phyloP scores from a whole-genome alignment of 2,329 filamentous ascomycete species.

The Celoporthe dispersa region DNA sequence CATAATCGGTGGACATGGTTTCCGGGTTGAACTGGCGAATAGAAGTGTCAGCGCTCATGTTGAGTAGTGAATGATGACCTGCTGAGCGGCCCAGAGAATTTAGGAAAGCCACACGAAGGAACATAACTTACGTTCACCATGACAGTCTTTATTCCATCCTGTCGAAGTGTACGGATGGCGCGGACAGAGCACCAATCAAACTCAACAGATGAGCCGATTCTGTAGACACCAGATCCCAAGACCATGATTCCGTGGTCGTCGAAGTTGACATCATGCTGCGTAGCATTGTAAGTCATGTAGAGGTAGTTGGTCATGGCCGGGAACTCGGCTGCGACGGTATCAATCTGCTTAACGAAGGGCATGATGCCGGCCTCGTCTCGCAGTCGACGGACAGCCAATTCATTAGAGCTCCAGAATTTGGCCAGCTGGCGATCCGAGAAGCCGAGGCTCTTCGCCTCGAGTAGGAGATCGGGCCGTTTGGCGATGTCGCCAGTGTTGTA shows the following conservation, averaged over 20 bases:
- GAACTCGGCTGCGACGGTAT: conserved; percentile 97
- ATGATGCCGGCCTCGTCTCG: conserved; percentile 85
- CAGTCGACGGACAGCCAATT: conserved; percentile 82
- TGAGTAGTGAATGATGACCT: background rate
- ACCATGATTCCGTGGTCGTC: conserved; percentile 95
- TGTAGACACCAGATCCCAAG: conserved; percentile 91
- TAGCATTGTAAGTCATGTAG: conserved; percentile 93
- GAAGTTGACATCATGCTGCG: conserved; percentile 81
- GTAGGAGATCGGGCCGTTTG: conserved; percentile 67
- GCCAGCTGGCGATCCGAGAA: conserved; percentile 94
- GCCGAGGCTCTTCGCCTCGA: conserved; percentile 88
- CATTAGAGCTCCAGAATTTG: conserved; percentile 92
- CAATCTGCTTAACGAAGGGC: conserved; percentile 96
- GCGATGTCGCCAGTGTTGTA: conserved; percentile 69
- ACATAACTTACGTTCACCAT: conserved; percentile 72
- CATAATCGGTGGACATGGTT: conserved; percentile 87
- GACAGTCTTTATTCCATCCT: conserved; percentile 86
- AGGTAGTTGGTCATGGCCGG: conserved; percentile 94
- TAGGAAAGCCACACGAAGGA: background rate
- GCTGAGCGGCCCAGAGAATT: background rate
- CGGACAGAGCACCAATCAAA: conserved; percentile 99
- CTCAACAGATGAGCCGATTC: conserved; percentile 96
- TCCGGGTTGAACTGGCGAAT: conserved; percentile 68
- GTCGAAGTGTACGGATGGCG: conserved; percentile 86
- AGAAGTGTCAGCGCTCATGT: background rate